These are phyloP conservation scores for Kwoniella shandongensis DNA, from an alignment of 768 basidiomycete genomes.

Conservation along the genomic window DNA sequence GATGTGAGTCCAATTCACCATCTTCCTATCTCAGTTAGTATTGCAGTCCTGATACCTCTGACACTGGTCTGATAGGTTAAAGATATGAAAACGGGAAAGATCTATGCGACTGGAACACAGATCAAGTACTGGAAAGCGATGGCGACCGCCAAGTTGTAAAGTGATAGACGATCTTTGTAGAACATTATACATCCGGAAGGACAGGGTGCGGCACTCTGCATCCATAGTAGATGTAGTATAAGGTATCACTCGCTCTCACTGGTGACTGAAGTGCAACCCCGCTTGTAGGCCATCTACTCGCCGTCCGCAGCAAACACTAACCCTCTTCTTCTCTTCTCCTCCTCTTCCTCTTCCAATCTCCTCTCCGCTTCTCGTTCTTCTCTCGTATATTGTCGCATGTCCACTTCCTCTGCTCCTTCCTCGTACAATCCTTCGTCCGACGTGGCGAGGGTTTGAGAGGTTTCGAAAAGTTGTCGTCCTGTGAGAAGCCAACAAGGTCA, in stretches of 20 bases:
- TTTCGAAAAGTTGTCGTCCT: slow-evolving; percentile 93
- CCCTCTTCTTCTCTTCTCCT: slow-evolving; percentile 56
- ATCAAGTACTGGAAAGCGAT: slow-evolving; percentile 30
- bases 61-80: slow-evolving; percentile 16
- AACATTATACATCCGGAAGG: no score
- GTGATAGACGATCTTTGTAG: not conserved
- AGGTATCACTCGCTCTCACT: no score
- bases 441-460: slow-evolving; percentile 65
- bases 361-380: slow-evolving; percentile 57
- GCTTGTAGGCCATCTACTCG: no score
- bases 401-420: slow-evolving; percentile 81
- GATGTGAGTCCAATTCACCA: slow-evolving; percentile 23
- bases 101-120: slow-evolving; percentile 23
- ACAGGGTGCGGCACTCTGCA: no score
- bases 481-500: not conserved
- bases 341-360: slow-evolving; percentile 65
- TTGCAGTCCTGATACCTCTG: not conserved
- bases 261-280: no score
- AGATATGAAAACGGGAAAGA: slow-evolving; percentile 18
- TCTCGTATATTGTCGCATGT: slow-evolving; percentile 84
- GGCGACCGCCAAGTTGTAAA: not conserved
- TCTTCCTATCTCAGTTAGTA: not conserved
- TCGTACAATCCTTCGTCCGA: slow-evolving; percentile 76
- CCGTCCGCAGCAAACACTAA: slow-evolving; percentile 30
- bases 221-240: no score